Conservation (phyloP, 2,329 filamentous ascomycete species). For the Trichoderma semiorbis region DNA sequence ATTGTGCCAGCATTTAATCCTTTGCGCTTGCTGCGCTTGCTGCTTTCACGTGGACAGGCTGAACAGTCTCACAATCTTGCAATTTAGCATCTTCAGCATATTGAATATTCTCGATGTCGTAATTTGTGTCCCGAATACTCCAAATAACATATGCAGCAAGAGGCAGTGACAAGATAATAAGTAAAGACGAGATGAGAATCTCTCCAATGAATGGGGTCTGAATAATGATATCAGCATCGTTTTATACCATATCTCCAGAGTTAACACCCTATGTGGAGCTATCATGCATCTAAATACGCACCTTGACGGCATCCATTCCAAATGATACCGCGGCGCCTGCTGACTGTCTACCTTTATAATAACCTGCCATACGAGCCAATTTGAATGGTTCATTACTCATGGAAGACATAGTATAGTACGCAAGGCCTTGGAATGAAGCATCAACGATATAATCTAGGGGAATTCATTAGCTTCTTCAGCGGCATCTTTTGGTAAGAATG, state of each 20-base stretch:
- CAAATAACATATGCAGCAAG: background rate
- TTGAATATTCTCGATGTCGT: background rate
- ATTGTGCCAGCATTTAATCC: background rate
- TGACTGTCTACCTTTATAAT: no score
- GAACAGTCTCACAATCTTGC: background rate
- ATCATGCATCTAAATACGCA: no score
- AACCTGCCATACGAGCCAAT: no score
- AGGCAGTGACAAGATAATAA: background rate
- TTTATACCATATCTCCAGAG: background rate
- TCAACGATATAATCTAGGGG: no score
- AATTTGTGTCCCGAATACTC: background rate
- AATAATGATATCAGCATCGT: background rate
- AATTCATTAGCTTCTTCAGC: no score
- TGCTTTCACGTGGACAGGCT: background rate
- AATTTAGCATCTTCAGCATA: background rate
- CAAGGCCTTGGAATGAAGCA: no score
- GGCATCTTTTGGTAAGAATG: no score
- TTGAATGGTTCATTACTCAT: no score
- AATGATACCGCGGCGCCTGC: no score
- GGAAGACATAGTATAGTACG: no score
- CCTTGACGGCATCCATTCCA: no score
- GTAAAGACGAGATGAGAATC: background rate
- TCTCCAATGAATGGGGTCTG: background rate
- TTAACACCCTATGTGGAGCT: no score
- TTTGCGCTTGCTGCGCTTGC: background rate